phyloP scores from a whole-genome alignment of 371 early-diverging fungal genomes.

The Actinomucor elegans region DNA sequence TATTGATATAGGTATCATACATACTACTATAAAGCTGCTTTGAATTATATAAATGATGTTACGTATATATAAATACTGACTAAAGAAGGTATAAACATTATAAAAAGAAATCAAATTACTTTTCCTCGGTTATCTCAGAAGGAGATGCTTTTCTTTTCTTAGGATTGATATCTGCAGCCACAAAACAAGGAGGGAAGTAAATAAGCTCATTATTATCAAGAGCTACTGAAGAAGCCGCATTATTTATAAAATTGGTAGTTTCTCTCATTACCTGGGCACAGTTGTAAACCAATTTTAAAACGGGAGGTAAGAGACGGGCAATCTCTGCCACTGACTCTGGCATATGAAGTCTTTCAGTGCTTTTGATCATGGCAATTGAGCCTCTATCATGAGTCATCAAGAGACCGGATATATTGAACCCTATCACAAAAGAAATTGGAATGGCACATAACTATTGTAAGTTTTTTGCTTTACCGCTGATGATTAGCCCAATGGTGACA shows the following conservation, averaged over 20 bases:
- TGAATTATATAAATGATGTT: constrained; percentile 13
- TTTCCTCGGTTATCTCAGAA: constrained; percentile 14
- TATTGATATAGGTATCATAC: constrained; percentile 12
- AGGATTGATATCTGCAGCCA: constrained; percentile 5
- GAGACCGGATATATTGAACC: constrained; percentile 10
- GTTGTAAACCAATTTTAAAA: constrained; percentile 15
- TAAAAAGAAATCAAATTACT: constrained; percentile 11
- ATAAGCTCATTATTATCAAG: background rate
- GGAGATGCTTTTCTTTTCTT: constrained; percentile 20
- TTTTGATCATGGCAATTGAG: constrained; percentile 3
- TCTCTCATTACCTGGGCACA: constrained; percentile 3
- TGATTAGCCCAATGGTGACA: constrained; percentile 14
- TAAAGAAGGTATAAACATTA: constrained; percentile 14
- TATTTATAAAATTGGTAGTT: constrained; percentile 6
- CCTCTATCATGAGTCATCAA: constrained; percentile 7
- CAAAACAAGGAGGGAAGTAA: constrained; percentile 17
- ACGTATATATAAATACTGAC: constrained; percentile 10
- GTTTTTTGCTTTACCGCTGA: constrained; percentile 17
- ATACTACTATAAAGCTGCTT: constrained; percentile 13
- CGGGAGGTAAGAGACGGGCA: constrained; percentile 13
- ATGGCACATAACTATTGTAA: constrained; percentile 12
- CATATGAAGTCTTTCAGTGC: constrained; percentile 11
- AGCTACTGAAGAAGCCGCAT: constrained; percentile 8
- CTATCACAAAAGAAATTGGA: constrained; percentile 15
- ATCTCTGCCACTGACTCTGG: constrained; percentile 15